These are phyloP conservation scores for Diatrype stigma DNA, from an alignment of 2,329 filamentous ascomycete species.

Conservation along the genomic window DNA sequence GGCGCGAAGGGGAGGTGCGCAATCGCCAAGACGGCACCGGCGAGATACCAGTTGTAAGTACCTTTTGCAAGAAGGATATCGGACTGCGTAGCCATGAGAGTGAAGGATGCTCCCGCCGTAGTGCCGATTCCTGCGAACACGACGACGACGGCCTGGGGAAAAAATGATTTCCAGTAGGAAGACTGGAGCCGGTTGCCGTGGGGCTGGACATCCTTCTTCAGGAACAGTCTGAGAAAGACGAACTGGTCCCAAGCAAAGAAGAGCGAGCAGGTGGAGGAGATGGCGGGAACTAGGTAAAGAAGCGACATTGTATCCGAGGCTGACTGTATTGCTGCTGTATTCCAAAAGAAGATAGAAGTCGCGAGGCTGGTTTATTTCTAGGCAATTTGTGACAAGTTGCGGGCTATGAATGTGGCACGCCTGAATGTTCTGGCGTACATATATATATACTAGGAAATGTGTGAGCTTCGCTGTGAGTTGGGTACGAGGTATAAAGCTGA, in stretches of 20 bases:
- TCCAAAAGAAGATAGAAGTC: no score
- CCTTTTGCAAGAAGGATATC: not conserved
- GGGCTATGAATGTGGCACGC: no score
- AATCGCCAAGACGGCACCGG: no score
- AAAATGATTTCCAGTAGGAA: slow-evolving; percentile 9
- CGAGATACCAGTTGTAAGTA: slow-evolving; percentile 4
- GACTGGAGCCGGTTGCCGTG: slow-evolving; percentile 8
- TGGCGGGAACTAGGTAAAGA: slow-evolving; percentile 6
- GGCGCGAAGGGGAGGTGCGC: no score
- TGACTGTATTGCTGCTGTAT: no score
- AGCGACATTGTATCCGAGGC: no score
- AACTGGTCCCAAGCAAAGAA: slow-evolving; percentile 14
- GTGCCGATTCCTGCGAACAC: slow-evolving; percentile 8
- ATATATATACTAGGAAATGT: no score
- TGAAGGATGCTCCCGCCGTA: slow-evolving; percentile 5
- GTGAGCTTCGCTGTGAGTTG: no score
- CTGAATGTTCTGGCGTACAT: no score
- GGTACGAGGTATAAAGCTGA: no score
- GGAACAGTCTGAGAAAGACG: slow-evolving; percentile 8
- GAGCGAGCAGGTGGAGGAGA: slow-evolving; percentile 9
- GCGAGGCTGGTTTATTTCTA: no score
- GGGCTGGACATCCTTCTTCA: not conserved
- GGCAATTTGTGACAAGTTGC: no score
- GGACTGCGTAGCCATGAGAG: slow-evolving; percentile 4
- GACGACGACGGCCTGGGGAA: slow-evolving; percentile 4